Evolutionary conservation across 2,329 filamentous ascomycete species (phyloP).

Genomic region (Trichoderma simmonsii): DNA sequence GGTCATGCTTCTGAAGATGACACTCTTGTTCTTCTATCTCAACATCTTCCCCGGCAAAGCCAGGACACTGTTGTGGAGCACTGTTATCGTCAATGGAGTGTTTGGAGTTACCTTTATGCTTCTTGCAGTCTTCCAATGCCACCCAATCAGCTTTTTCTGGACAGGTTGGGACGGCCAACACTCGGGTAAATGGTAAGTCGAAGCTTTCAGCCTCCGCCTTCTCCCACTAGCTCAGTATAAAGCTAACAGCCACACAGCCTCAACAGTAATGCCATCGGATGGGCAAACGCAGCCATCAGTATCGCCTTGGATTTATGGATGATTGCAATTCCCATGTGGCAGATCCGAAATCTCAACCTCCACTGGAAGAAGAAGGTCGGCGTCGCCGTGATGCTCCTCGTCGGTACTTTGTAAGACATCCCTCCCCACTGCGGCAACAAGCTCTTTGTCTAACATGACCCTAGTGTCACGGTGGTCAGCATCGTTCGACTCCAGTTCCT

Average conservation of each 20-base stretch:
- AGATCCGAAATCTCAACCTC: constrained; percentile 34
- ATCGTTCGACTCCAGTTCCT: constrained; percentile 31
- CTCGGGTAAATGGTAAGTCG: neutral
- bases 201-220: neutral
- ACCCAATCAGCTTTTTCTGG: constrained; percentile 42
- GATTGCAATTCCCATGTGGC: constrained; percentile 39
- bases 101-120: constrained; percentile 35
- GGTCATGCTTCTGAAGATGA: constrained; percentile 39
- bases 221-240: constrained; percentile 18
- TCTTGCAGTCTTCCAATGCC: constrained; percentile 37
- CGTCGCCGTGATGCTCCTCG: constrained; percentile 42
- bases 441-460: neutral
- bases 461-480: constrained; percentile 32
- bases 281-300: constrained; percentile 41
- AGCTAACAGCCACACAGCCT: constrained; percentile 35
- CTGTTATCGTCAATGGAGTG: constrained; percentile 30
- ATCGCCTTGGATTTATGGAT: constrained; percentile 44
- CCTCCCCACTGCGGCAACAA: neutral
- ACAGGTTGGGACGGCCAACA: constrained; percentile 9
- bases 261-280: constrained; percentile 39
- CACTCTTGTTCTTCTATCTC: constrained; percentile 43
- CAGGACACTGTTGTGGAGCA: constrained; percentile 32
- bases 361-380: constrained; percentile 43
- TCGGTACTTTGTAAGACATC: constrained; percentile 38
- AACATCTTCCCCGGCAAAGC: constrained; percentile 37